Conservation (phyloP, 2,329 filamentous ascomycete genomes). For the Ophiostoma himal-ulmi region DNA sequence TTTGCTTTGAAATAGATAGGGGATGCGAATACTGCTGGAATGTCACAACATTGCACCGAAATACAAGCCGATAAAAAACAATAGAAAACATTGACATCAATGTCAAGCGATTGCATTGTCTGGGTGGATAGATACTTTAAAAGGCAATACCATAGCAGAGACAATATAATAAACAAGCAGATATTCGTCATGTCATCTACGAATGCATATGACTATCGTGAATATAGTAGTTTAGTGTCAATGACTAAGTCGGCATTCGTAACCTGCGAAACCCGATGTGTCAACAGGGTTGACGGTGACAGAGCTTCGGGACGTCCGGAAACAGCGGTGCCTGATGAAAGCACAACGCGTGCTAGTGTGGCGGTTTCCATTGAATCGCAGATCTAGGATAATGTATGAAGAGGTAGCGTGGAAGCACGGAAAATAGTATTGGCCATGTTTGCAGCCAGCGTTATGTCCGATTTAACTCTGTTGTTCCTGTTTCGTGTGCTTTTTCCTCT, state of each 20-base stretch:
- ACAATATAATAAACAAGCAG: background rate
- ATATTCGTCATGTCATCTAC: background rate
- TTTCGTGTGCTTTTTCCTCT: background rate
- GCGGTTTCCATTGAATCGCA: background rate
- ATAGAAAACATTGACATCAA: background rate
- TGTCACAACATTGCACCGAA: background rate
- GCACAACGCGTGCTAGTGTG: background rate
- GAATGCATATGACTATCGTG: background rate
- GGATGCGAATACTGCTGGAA: constrained; percentile 8
- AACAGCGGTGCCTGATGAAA: background rate
- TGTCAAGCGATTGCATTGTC: background rate
- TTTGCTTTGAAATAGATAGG: background rate
- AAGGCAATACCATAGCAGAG: background rate
- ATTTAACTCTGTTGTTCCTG: background rate
- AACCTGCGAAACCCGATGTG: background rate
- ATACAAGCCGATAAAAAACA: background rate
- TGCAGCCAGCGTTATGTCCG: background rate
- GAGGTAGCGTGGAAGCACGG: background rate
- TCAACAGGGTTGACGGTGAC: background rate
- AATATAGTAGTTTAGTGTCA: background rate
- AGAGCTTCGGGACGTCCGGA: background rate
- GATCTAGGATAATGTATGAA: background rate
- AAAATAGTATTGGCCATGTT: background rate
- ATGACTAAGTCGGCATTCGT: background rate
- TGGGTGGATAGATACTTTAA: background rate